Evolutionary conservation across 495 filamentous ascomycete species (phyloP).

Genomic region (Hypoxylon subgilvum): DNA sequence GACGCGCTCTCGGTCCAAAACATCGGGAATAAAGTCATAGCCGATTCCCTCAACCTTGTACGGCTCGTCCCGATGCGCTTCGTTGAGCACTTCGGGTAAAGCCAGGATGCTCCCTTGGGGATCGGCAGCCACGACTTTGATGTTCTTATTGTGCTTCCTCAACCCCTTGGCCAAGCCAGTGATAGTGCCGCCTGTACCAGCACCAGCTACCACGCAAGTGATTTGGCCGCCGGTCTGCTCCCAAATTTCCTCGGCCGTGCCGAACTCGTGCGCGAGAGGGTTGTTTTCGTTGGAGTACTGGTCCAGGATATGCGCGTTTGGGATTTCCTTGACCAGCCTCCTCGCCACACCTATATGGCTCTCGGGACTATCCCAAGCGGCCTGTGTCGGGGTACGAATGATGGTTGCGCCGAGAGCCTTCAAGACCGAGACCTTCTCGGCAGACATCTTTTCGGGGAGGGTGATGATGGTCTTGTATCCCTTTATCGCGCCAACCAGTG

Average conservation of each 20-base stretch:
- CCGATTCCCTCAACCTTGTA: constrained; percentile 99
- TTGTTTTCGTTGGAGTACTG: constrained; percentile 95
- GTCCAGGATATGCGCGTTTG: constrained; percentile 94
- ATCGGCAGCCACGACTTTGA: constrained; percentile 91
- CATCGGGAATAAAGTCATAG: constrained; percentile 96
- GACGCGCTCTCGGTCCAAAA: constrained; percentile 80
- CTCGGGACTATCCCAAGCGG: constrained; percentile 91
- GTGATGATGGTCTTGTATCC: constrained; percentile 99
- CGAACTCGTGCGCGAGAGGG: constrained; percentile 89
- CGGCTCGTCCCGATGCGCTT: constrained; percentile 74
- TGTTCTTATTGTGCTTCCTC: constrained; percentile 78
- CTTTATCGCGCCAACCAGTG: constrained; percentile 92
- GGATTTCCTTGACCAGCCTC: constrained; percentile 90
- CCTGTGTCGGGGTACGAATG: constrained; percentile 95
- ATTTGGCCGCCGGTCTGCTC: constrained; percentile 83
- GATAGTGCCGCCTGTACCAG: constrained; percentile 94
- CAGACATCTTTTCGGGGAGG: constrained; percentile 98
- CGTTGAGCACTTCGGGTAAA: constrained; percentile 76
- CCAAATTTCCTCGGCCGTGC: constrained; percentile 98
- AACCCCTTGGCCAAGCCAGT: constrained; percentile 86
- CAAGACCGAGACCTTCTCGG: constrained; percentile 94
- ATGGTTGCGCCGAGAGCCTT: constrained; percentile 94
- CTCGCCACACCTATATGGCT: constrained; percentile 94
- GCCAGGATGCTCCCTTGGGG: constrained; percentile 89
- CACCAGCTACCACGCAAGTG: constrained; percentile 86